phyloP scores from a whole-genome alignment of 805 yeast genomes.

The Saccharomycopsis fermentans region DNA sequence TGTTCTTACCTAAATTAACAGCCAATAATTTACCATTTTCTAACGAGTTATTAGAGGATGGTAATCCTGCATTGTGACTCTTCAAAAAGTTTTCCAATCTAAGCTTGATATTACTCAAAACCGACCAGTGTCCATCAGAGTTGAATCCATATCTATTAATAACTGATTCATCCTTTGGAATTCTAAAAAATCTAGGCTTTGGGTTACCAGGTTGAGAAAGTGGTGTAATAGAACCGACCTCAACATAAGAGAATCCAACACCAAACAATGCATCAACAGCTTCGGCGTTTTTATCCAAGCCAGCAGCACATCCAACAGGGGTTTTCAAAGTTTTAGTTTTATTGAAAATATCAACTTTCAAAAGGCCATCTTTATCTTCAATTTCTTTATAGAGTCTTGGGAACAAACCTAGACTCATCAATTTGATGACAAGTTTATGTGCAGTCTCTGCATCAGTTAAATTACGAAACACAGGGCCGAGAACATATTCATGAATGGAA shows the following conservation, averaged over 20 bases:
- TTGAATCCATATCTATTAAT: conserved; percentile 94
- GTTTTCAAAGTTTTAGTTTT: conserved; percentile 47
- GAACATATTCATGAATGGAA: conserved; percentile 67
- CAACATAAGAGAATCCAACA: conserved; percentile 81
- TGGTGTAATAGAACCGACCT: conserved; percentile 90
- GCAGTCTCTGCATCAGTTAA: conserved; percentile 78
- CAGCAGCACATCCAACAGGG: conserved; percentile 93
- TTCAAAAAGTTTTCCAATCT: conserved; percentile 41
- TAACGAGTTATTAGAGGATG: conserved; percentile 39
- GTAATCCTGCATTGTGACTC: conserved; percentile 20
- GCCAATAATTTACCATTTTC: conserved; percentile 59
- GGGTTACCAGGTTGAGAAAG: conserved; percentile 92
- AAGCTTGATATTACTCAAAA: conserved; percentile 52
- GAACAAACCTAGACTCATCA: conserved; percentile 56
- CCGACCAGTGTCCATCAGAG: conserved; percentile 76
- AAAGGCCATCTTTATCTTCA: conserved; percentile 32
- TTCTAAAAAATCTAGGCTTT: conserved; percentile 80
- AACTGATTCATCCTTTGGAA: conserved; percentile 79
- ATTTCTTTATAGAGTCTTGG: conserved; percentile 51
- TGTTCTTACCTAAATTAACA: conserved; percentile 86
- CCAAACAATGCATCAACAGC: conserved; percentile 74
- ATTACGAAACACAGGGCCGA: conserved; percentile 66
- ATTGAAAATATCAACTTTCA: conserved; percentile 49
- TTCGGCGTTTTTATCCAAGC: conserved; percentile 88
- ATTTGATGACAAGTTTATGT: conserved; percentile 63